Conservation (phyloP, 2,329 filamentous ascomycete species). For the Fusarium sp. region DNA sequence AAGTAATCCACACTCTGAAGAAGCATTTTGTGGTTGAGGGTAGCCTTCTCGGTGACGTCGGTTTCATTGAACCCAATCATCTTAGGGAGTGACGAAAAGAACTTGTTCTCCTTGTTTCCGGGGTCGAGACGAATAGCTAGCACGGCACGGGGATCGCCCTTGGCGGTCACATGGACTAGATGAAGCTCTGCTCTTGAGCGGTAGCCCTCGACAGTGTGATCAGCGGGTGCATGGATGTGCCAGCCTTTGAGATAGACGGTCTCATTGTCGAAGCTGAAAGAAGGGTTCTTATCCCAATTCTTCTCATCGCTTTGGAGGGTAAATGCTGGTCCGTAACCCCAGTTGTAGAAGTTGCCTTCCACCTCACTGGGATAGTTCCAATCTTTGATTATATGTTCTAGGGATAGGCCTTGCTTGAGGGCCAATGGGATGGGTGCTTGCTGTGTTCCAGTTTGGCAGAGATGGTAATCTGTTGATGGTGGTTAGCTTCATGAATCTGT, state of each 20-base stretch:
- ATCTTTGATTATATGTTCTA: conserved; percentile 14
- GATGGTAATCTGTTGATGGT: conserved; percentile 7
- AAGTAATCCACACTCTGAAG: conserved; percentile 26
- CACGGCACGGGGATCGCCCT: conserved; percentile 27
- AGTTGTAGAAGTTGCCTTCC: conserved; percentile 34
- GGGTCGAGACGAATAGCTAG: conserved; percentile 29
- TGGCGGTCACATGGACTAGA: conserved; percentile 31
- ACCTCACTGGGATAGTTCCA: conserved; percentile 21
- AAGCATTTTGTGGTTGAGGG: conserved; percentile 8
- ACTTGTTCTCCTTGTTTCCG: conserved; percentile 18
- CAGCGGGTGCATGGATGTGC: conserved; percentile 35
- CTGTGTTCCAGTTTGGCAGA: conserved; percentile 35
- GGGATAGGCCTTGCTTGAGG: conserved; percentile 30
- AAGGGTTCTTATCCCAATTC: conserved; percentile 20
- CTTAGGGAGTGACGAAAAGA: conserved; percentile 15
- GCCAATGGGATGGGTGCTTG: conserved; percentile 31
- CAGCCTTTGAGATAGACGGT: conserved; percentile 36
- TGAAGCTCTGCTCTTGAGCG: conserved; percentile 37
- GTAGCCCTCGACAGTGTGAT: conserved; percentile 33
- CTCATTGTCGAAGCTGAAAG: conserved; percentile 33
- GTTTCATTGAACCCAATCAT: conserved; percentile 33
- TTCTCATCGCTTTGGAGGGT: conserved; percentile 25
- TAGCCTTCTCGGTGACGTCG: not conserved
- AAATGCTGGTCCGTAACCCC: conserved; percentile 34
- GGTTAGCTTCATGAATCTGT: not conserved